These are phyloP conservation scores for Epichloe brachyelytri DNA, from an alignment of 2,329 filamentous ascomycete species.

Conservation along the genomic window DNA sequence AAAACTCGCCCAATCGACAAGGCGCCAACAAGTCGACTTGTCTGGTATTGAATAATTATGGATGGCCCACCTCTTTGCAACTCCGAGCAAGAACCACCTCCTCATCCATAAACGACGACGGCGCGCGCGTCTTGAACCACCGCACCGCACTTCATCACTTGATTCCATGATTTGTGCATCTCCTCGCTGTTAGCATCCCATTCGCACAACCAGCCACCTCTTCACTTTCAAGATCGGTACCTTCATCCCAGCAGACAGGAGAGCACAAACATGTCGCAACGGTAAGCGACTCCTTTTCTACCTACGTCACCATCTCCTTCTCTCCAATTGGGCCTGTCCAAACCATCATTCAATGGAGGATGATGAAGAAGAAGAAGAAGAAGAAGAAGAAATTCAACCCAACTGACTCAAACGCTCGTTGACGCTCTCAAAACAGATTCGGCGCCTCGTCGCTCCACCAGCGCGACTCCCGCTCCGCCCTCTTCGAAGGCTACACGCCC, in stretches of 20 bases:
- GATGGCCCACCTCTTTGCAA: too few relatives aligned
- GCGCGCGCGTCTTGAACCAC: not conserved
- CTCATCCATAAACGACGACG: constrained; percentile 4
- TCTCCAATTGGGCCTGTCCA: not conserved
- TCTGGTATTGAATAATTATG: too few relatives aligned
- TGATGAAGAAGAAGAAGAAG: not conserved
- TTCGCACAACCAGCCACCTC: not conserved
- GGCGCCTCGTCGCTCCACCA: constrained; percentile 57
- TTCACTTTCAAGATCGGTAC: not conserved
- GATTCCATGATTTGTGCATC: too few relatives aligned
- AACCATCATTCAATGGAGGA: not conserved
- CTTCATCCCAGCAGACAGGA: not conserved
- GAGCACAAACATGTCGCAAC: constrained; percentile 20
- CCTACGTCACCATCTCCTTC: not conserved
- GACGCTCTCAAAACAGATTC: constrained; percentile 39
- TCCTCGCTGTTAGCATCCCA: too few relatives aligned
- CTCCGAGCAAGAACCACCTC: constrained; percentile 6
- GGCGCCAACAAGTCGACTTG: too few relatives aligned
- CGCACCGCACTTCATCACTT: too few relatives aligned
- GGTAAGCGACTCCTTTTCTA: constrained; percentile 11
- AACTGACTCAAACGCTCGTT: too few relatives aligned
- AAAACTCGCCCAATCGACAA: too few relatives aligned
- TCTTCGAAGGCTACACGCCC: constrained; percentile 62
- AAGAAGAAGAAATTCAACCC: too few relatives aligned
- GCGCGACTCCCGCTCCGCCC: constrained; percentile 56